Percentiles rank a stretch among this genome's conserved stretches.
Conservation (phyloP, 2,329 filamentous ascomycete species). For the Colletotrichum nymphaeae region DNA sequence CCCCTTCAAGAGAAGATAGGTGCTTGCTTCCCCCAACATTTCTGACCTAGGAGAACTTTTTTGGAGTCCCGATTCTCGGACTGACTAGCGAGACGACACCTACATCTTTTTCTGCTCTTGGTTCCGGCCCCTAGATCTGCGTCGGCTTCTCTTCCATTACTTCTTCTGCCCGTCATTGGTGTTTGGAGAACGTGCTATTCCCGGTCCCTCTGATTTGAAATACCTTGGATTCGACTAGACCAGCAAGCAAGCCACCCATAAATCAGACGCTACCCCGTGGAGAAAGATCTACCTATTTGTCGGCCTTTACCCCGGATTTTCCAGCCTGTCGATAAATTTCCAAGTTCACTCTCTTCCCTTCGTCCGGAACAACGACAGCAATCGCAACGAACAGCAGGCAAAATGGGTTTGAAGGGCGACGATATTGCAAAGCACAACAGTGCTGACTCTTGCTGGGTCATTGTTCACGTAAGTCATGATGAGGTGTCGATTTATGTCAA, state of each 20-base stretch:
- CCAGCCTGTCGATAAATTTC: background rate
- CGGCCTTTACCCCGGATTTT: constrained; percentile 28
- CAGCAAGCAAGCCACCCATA: constrained; percentile 14
- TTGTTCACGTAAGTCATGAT: constrained; percentile 74
- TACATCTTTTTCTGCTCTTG: constrained; percentile 15
- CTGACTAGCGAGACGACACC: constrained; percentile 17
- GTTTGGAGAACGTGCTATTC: background rate
- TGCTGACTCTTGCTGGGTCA: constrained; percentile 90
- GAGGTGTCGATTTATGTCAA: background rate
- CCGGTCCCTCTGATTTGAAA: constrained; percentile 21
- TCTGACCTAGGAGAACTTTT: background rate
- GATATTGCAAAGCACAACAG: constrained; percentile 79
- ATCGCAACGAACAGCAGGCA: constrained; percentile 26
- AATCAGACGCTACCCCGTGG: constrained; percentile 16
- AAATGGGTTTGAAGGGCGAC: constrained; percentile 60
- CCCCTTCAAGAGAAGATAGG: constrained; percentile 23
- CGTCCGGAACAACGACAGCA: constrained; percentile 10
- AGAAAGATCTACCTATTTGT: constrained; percentile 24
- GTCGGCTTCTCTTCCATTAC: background rate
- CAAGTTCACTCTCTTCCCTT: constrained; percentile 7
- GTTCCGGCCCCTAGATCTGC: background rate
- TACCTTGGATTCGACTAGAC: background rate
- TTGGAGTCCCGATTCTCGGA: constrained; percentile 21
- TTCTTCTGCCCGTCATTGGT: constrained; percentile 12
- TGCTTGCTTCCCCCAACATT: background rate